Evolutionary conservation across 2,329 filamentous ascomycete species (phyloP), one percentile per base, ranked within the genome.

Genomic region (Orbilia quercus): DNA sequence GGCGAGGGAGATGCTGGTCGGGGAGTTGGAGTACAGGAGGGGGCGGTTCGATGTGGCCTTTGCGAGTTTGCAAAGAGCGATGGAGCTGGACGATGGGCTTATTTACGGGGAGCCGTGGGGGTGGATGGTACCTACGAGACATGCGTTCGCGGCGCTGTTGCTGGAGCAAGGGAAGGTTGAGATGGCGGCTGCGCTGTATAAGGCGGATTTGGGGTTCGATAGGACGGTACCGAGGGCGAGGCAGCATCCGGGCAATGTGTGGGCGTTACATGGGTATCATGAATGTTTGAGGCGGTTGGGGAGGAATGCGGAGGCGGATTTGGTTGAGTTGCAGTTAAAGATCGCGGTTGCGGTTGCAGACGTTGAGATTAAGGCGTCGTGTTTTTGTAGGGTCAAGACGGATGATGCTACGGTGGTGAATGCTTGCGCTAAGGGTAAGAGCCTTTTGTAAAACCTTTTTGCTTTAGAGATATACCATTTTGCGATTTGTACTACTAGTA

Each of bases 101-200:
- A 87, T 86, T 0, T 92, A 90, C 73, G 88, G 89, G 53, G 90
- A 92, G 78, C 90, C 90, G 0, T 91, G 89, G 89, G 88, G 88
- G 0, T 92, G 90, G 89, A 91, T 92, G 89, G 88, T 90, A 78
- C 90, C 90, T 0, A 85, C 87, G 0, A 83, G 89, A 1, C 90
- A 92, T 79, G 89, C 89, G 0, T 89, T 89, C 55, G 89, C 87
- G 0, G 90, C 89, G 0, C 81, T 92, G 2, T 79, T 91, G 28
- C 82, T 91, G 11, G 90, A 92, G 77, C 89, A 90, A 77, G 86
- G 85, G 0, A 81, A 81, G n/a, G 81, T 85, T 0, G 82, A 85
- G 22, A 82, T 89, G 53, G 88, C 88, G 0, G 80, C 83, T 1
- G 82, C 78, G 0, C 84, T 87, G 0, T 91, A 90, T 75, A 81